phyloP scores from a whole-genome alignment of 805 yeast genomes.

The Ascoidea rubescens region DNA sequence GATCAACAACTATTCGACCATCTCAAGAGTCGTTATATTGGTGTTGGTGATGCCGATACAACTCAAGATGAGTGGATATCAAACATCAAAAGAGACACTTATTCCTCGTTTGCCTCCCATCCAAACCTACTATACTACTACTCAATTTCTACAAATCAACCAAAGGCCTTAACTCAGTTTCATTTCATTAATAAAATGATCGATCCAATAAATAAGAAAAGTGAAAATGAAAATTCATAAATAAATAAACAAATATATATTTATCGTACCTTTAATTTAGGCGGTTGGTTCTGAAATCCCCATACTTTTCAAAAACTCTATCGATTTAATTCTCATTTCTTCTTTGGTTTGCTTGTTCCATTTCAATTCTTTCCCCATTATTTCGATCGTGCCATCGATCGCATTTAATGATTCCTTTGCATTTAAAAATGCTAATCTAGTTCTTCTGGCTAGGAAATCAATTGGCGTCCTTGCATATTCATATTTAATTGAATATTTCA shows the following conservation, averaged over 20 bases:
- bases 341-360: slow-evolving; percentile 56
- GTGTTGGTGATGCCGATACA: slow-evolving; percentile 67
- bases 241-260: not conserved
- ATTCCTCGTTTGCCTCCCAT: slow-evolving; percentile 48
- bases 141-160: slow-evolving; percentile 36
- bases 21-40: slow-evolving; percentile 49
- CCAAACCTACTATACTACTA: slow-evolving; percentile 38
- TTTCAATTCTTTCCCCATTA: slow-evolving; percentile 66
- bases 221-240: no score
- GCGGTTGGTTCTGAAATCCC: slow-evolving; percentile 19
- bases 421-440: slow-evolving; percentile 84
- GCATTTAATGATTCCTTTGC: slow-evolving; percentile 71
- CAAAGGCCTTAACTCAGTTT: slow-evolving; percentile 19
- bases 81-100: slow-evolving; percentile 55
- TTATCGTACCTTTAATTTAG: not conserved
- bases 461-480: slow-evolving; percentile 82
- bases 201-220: slow-evolving; percentile 11
- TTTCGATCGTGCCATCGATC: slow-evolving; percentile 72
- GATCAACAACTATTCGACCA: slow-evolving; percentile 43
- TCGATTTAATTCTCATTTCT: slow-evolving; percentile 37
- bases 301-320: slow-evolving; percentile 47
- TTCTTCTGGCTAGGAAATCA: slow-evolving; percentile 87
- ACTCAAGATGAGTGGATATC: slow-evolving; percentile 54
- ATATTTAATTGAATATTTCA: slow-evolving; percentile 64
- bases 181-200: slow-evolving; percentile 27